Evolutionary conservation across 2,329 filamentous ascomycete species (phyloP).

Genomic region (Beauveria brongniartii): DNA sequence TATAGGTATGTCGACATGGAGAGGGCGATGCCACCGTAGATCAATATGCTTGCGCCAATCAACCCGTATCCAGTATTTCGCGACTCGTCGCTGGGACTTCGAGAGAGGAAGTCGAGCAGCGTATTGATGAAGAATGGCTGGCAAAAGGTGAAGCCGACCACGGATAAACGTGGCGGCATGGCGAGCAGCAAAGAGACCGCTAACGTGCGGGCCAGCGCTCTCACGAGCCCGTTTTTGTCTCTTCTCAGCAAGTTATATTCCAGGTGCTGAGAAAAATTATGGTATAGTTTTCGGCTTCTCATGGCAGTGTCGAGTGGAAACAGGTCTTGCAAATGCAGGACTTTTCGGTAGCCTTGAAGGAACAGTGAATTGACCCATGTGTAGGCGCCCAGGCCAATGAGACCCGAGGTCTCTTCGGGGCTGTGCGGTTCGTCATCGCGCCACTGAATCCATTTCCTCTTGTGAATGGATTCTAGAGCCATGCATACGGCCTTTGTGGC

Average conservation of each 20-base stretch:
- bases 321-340: conserved; percentile 24
- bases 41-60: conserved; percentile 31
- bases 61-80: conserved; percentile 31
- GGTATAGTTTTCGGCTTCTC: conserved; percentile 7
- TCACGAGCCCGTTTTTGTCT: conserved; percentile 17
- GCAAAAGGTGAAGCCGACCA: conserved; percentile 33
- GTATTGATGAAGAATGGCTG: conserved; percentile 36
- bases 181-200: conserved; percentile 26
- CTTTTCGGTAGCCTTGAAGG: conserved; percentile 21
- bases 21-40: conserved; percentile 33
- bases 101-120: conserved; percentile 21
- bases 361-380: conserved; percentile 30
- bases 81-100: background rate
- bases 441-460: conserved; percentile 17
- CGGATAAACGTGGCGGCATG: conserved; percentile 27
- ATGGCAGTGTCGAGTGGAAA: conserved; percentile 27
- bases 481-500: conserved; percentile 27
- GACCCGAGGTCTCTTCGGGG: conserved; percentile 27
- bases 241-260: background rate
- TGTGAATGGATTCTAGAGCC: conserved; percentile 30
- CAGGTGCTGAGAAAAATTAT: background rate
- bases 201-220: conserved; percentile 24
- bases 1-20: conserved; percentile 33
- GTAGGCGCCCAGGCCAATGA: conserved; percentile 24
- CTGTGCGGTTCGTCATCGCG: conserved; percentile 28